Evolutionary conservation across 2,329 filamentous ascomycete genomes (phyloP).

Genomic region (Blumeria graminis): DNA sequence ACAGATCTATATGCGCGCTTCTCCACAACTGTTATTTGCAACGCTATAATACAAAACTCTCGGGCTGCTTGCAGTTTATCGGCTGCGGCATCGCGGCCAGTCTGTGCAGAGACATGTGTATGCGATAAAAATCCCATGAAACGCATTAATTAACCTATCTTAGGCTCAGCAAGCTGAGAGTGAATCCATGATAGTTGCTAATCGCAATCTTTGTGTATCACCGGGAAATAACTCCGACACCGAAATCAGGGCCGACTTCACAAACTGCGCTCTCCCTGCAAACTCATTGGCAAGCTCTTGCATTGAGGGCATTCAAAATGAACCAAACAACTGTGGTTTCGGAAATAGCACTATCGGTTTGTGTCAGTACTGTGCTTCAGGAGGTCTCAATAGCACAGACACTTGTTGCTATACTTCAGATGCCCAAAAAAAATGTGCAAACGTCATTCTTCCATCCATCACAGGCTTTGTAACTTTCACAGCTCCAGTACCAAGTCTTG

Average conservation of each 20-base stretch:
- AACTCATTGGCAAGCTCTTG: constrained; percentile 54
- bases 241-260: constrained; percentile 79
- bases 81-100: constrained; percentile 37
- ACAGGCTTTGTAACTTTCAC: constrained; percentile 40
- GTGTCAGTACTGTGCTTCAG: constrained; percentile 66
- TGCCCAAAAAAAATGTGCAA: constrained; percentile 46
- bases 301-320: constrained; percentile 54
- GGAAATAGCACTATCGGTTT: constrained; percentile 46
- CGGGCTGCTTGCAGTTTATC: constrained; percentile 42
- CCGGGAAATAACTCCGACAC: constrained; percentile 39
- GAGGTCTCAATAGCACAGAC: constrained; percentile 76
- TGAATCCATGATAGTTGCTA: constrained; percentile 62
- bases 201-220: constrained; percentile 45
- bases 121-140: constrained; percentile 14
- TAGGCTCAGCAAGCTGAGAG: constrained; percentile 67
- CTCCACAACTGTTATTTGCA: constrained; percentile 79
- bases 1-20: constrained; percentile 76
- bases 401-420: constrained; percentile 77
- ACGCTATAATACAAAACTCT: constrained; percentile 80
- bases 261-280: constrained; percentile 65
- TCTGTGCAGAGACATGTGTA: constrained; percentile 81
- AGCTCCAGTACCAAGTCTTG: constrained; percentile 20
- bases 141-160: not conserved
- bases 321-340: constrained; percentile 72
- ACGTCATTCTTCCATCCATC: constrained; percentile 56